Evolutionary conservation across 108 stramenopile species (phyloP), one percentile per base, ranked within the genome.

Genomic region (Skeletonema menzelii): DNA sequence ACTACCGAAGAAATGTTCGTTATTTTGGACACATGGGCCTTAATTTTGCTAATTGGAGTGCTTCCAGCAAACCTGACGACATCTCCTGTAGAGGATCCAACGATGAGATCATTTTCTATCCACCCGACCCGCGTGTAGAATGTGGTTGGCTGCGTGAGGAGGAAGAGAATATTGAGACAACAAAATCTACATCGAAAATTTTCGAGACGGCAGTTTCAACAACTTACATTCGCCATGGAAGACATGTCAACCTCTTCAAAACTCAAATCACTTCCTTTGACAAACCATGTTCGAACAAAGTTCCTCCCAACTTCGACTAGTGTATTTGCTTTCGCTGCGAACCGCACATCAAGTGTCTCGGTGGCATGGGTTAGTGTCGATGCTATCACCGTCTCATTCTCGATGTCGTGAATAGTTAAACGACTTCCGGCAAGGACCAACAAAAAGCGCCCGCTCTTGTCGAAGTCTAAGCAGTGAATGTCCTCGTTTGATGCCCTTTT

Each of bases 321-420:
- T 27, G 35, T 8, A 19, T 20, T 32, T 17, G 75, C 55, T 34
- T 30, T 30, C 40, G 2, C 55, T 47, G 42, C 15, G 31, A 67
- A 75, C 31, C 60, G 67, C 10, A 60, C 26, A 22, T 61, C 70
- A 31, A 59, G 38, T 0, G 74, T 60, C 31, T 56, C 27, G 20
- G 46, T 15, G 2, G 40, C 57, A 60, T 63, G 66, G 1, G 74
- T 67, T 22, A 22, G 49, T 47, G 44, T 65, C 15, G 59, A 47
- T 13, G 74, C 65, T 13, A 75, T 28, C 1, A 35, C n/a, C 2
- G 2, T 55, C 0, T 84, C 87, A 34, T 79, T 83, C 32, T 72
- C 62, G 82, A 87, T 84, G 59, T 89, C 88, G 47, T 71, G 82
- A 11, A 93, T 65, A n/a, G 62, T 57, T 5, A 88, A 28, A 27